Conservation (phyloP, 345 rosid species). For the Excoecaria agallocha region DNA sequence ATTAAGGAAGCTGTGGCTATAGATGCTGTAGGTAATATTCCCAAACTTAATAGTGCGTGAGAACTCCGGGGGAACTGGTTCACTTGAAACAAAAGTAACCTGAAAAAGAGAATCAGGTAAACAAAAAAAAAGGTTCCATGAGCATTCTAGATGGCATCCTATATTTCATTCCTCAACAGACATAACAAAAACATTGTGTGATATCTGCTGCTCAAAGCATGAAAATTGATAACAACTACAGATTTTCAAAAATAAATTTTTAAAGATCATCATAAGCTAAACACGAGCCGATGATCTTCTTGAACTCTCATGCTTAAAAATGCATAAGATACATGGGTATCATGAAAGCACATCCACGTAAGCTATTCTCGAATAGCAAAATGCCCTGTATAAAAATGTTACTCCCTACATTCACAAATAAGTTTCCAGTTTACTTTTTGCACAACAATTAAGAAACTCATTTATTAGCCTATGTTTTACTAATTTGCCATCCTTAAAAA, state of each 20-base stretch:
- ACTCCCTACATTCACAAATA: neutral
- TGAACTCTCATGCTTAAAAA: neutral
- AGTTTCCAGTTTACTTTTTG: too few species aligned
- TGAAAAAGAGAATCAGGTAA: slow-evolving; percentile 26
- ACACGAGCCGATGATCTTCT: neutral
- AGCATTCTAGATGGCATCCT: neutral
- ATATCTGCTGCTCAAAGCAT: neutral
- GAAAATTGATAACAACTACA: neutral
- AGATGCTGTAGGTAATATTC: slow-evolving; percentile 63
- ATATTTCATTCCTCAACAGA: neutral
- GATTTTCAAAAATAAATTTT: neutral
- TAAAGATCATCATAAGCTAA: neutral
- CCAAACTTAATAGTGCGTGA: slow-evolving; percentile 54
- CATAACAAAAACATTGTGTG: neutral
- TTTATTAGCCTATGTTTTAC: too few species aligned
- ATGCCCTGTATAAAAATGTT: neutral
- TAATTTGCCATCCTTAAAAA: too few species aligned
- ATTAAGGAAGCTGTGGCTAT: slow-evolving; percentile 89
- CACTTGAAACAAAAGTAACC: slow-evolving; percentile 83
- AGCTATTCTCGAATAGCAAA: neutral
- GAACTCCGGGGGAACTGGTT: slow-evolving; percentile 62
- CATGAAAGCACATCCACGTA: neutral
- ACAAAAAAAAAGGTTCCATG: neutral
- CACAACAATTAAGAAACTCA: too few species aligned
- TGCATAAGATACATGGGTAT: neutral